A percentile compares a stretch with the other conserved stretches of the same genome.
These are phyloP conservation scores for Eucalyptus rudis DNA, from an alignment of 345 rosid genomes.

Conservation along the genomic window DNA sequence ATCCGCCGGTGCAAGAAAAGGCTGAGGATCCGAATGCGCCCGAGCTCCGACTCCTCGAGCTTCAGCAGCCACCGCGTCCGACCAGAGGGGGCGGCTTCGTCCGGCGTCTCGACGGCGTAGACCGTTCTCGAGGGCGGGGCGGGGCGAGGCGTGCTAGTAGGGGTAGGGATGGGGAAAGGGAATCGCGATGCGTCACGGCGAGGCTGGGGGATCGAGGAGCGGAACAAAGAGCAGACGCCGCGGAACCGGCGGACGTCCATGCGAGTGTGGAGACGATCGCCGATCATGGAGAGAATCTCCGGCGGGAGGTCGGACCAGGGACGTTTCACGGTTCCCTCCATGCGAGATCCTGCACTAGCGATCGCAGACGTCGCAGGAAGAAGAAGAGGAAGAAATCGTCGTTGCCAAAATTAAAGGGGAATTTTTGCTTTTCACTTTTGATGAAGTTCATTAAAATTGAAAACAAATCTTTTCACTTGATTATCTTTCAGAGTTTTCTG, in stretches of 20 bases:
- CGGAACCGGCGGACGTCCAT: constrained; percentile 2
- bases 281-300: not conserved
- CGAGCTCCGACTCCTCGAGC: too few species aligned
- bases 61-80: too few species aligned
- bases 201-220: not conserved
- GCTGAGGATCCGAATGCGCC: too few species aligned
- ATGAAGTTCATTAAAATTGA: too few species aligned
- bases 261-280: not conserved
- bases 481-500: too few species aligned
- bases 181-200: not conserved
- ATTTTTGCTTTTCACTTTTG: too few species aligned
- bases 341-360: not conserved
- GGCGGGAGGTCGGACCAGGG: not conserved
- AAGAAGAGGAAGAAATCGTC: not conserved
- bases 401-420: too few species aligned
- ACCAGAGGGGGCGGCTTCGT: too few species aligned
- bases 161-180: not conserved
- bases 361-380: not conserved
- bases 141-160: not conserved
- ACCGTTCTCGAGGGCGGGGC: too few species aligned
- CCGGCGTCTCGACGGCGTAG: too few species aligned
- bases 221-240: constrained; percentile 8
- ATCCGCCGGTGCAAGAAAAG: too few species aligned
- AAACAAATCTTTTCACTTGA: too few species aligned
- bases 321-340: not conserved